Evolutionary conservation across 2,329 filamentous ascomycete species (phyloP).

Genomic region (Ramularia endophylla): DNA sequence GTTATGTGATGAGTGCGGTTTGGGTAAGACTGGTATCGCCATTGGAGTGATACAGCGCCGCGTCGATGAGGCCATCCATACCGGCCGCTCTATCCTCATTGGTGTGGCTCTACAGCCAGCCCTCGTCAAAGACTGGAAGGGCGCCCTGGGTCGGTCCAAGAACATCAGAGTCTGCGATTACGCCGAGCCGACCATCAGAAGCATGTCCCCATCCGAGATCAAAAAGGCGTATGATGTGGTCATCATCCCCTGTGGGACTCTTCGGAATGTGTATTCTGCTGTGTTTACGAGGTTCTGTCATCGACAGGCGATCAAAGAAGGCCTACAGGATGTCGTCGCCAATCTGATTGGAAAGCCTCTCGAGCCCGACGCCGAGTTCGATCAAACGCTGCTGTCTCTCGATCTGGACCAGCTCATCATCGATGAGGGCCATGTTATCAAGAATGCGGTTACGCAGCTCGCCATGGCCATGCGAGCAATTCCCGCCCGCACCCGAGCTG

Average conservation of each 20-base stretch:
- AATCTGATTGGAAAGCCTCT: neutral
- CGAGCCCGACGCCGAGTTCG: conserved; percentile 49
- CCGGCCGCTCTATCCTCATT: conserved; percentile 61
- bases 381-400: conserved; percentile 55
- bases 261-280: no score
- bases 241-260: neutral
- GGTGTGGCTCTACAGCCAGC: conserved; percentile 88
- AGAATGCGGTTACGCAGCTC: no score
- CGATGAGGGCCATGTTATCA: conserved; percentile 85
- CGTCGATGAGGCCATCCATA: conserved; percentile 69
- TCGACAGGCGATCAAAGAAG: neutral
- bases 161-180: conserved; percentile 59
- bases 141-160: conserved; percentile 69
- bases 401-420: conserved; percentile 51
- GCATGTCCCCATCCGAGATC: conserved; percentile 61
- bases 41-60: conserved; percentile 65
- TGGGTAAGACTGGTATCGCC: conserved; percentile 93
- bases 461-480: no score
- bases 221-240: conserved; percentile 41
- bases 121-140: conserved; percentile 90
- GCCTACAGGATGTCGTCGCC: neutral
- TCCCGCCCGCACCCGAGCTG: no score
- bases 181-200: conserved; percentile 65
- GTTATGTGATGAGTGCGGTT: conserved; percentile 92
- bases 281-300: neutral